Evolutionary conservation across 371 early-diverging fungal species (phyloP), one percentile per base, ranked within the genome.

Genomic region (Mucor indicus): DNA sequence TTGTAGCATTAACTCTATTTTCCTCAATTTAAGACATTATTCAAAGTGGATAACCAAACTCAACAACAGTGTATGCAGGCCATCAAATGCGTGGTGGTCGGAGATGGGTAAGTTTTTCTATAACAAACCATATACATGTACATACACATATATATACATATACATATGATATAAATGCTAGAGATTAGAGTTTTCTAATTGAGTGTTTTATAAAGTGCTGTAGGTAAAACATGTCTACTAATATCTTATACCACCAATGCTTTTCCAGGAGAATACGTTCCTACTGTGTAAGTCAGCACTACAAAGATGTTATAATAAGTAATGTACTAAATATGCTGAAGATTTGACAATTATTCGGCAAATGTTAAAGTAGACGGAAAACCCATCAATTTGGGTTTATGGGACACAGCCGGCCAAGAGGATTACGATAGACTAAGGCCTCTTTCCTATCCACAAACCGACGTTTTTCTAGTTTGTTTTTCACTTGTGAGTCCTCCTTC

Each of bases 11-110:
- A n/a, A n/a, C n/a, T n/a, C n/a, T n/a, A n/a, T n/a, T n/a, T n/a
- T n/a, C n/a, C n/a, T n/a, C n/a, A n/a, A n/a, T n/a, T n/a, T n/a
- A n/a, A n/a, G n/a, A n/a, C n/a, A n/a, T n/a, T 10, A 38, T 37
- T 16, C 20, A 53, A 53, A 53, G 45, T 55, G 55, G 49, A 49
- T 33, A 49, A 44, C 33, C 55, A 48, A 44, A 33, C 15, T 20
- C 43, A 42, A 49, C 55, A 42, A 15, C 48, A n/a, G n/a, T n/a
- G 49, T 32, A 95, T 96, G 94, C 97, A 96, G 77, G 91, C 95
- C 62, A 94, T 95, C 77, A 95, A 96, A 77, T 96, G 97, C 87
- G 96, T 96, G 48, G 97, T 96, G 33, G 95, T 95, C 55, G 96
- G 97, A 50, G 97, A 95, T 69, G 95, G 95, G 91, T 93, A 84